These are phyloP conservation scores for Amanita polypyramis DNA, from an alignment of 768 basidiomycete species.

Conservation along the genomic window DNA sequence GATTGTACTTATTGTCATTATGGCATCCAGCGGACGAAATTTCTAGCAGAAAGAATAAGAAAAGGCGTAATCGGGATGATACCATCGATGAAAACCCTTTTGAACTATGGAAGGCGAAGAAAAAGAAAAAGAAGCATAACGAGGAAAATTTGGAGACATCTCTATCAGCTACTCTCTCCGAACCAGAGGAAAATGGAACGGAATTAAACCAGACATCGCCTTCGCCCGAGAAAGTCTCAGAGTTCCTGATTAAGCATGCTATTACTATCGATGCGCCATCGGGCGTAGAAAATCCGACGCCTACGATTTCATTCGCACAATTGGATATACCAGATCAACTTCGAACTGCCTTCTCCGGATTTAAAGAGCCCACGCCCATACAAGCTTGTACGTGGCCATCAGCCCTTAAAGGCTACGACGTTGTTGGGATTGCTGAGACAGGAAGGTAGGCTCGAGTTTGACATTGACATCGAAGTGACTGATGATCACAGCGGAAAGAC, in stretches of 20 bases:
- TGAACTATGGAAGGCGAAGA: conserved; percentile 24
- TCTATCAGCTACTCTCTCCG: conserved; percentile 11
- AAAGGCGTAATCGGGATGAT: conserved; percentile 30
- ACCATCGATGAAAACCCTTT: conserved; percentile 13
- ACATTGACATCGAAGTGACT: background rate
- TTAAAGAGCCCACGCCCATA: conserved; percentile 87
- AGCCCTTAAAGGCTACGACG: conserved; percentile 70
- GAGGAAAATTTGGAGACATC: conserved; percentile 18
- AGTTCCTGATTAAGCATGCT: conserved; percentile 61
- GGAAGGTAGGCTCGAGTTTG: conserved; percentile 47
- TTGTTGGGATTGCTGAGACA: conserved; percentile 94
- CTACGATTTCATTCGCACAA: conserved; percentile 67
- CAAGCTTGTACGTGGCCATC: conserved; percentile 95
- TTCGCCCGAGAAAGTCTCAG: conserved; percentile 33
- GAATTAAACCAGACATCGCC: conserved; percentile 13
- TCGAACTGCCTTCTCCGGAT: conserved; percentile 51
- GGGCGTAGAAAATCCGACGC: conserved; percentile 36
- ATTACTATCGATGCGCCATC: conserved; percentile 59
- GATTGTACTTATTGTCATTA: background rate
- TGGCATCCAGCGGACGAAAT: conserved; percentile 16
- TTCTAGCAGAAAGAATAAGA: conserved; percentile 22
- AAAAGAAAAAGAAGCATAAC: conserved; percentile 33
- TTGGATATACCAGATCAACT: conserved; percentile 58
- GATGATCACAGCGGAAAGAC: conserved; percentile 73
- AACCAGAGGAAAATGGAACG: conserved; percentile 8